phyloP scores from a whole-genome alignment of 768 basidiomycete species.

The Candolleomyces aberdarensis region DNA sequence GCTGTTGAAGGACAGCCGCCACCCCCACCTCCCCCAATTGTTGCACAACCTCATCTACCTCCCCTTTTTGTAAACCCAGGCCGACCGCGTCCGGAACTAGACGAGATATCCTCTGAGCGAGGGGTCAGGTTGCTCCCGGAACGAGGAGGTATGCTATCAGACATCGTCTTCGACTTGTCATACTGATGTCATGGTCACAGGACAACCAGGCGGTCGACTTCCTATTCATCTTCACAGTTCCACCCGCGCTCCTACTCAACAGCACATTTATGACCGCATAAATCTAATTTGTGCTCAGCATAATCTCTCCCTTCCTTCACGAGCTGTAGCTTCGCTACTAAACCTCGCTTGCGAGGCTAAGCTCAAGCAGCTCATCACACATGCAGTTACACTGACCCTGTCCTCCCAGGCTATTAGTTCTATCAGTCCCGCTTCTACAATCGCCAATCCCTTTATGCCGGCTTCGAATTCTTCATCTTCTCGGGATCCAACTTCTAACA shows the following conservation, averaged over 20 bases:
- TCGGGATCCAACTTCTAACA: not conserved
- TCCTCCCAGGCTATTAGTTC: conserved; percentile 76
- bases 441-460: not conserved
- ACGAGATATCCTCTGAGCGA: conserved; percentile 71
- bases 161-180: not conserved
- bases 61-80: conserved; percentile 39
- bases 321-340: conserved; percentile 64
- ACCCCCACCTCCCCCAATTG: not conserved
- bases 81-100: conserved; percentile 46
- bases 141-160: conserved; percentile 52
- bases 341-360: conserved; percentile 81
- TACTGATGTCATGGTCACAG: conserved; percentile 29
- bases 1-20: conserved; percentile 4
- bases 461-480: conserved; percentile 17
- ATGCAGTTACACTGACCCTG: conserved; percentile 73
- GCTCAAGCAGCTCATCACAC: conserved; percentile 79
- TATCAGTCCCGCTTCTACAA: conserved; percentile 54
- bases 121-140: conserved; percentile 64
- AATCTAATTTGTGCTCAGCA: conserved; percentile 82
- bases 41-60: not conserved
- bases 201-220: conserved; percentile 67
- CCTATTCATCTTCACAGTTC: conserved; percentile 73
- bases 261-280: conserved; percentile 76
- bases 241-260: conserved; percentile 67
- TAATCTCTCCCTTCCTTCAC: conserved; percentile 57